A percentile compares a stretch with the other conserved stretches of the same genome.
Conservation (phyloP, 768 basidiomycete genomes). For the Xanthoconium stramineum region DNA sequence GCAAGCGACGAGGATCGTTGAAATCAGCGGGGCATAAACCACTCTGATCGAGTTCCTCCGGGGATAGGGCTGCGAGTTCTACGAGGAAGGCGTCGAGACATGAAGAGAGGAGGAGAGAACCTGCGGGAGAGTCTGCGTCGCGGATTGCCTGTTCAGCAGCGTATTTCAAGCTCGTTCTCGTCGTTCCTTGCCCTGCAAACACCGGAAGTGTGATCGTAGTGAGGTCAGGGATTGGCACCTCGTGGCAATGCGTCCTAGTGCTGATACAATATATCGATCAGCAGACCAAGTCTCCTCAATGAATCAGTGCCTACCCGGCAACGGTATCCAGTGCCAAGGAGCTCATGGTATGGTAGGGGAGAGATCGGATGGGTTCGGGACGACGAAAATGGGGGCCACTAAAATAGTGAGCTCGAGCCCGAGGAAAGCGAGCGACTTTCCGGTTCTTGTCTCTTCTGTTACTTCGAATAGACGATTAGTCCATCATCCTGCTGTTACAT, state of each 20-base stretch:
- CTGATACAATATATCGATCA: neutral
- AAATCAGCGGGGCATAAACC: constrained; percentile 48
- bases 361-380: constrained; percentile 2
- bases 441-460: constrained; percentile 18
- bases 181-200: constrained; percentile 57
- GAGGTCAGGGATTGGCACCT: constrained; percentile 7
- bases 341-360: neutral
- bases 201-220: constrained; percentile 39
- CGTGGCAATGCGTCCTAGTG: neutral
- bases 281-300: neutral
- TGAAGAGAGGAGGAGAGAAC: constrained; percentile 45
- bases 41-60: constrained; percentile 30
- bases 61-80: constrained; percentile 48
- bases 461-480: constrained; percentile 14
- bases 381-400: neutral
- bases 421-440: constrained; percentile 19
- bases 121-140: constrained; percentile 41
- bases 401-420: constrained; percentile 14
- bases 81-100: constrained; percentile 48
- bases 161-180: constrained; percentile 29
- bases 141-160: constrained; percentile 38
- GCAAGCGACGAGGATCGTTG: constrained; percentile 34
- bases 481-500: constrained; percentile 21
- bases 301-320: constrained; percentile 1
- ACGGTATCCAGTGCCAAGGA: neutral